phyloP scores from a whole-genome alignment of 108 stramenopile genomes.

The Cyclotella sp. region DNA sequence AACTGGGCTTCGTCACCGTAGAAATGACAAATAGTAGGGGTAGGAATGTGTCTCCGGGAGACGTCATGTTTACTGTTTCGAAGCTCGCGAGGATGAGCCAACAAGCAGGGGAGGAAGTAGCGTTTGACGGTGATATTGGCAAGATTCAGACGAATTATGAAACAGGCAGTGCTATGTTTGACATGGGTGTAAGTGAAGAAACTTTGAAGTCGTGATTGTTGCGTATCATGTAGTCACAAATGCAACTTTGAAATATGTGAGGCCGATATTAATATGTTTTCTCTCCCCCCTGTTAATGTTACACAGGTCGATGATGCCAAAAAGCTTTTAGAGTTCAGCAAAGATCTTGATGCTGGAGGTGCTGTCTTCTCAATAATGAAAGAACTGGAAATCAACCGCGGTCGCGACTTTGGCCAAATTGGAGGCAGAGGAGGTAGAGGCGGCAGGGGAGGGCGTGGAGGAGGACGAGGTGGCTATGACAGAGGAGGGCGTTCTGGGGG shows the following conservation, averaged over 20 bases:
- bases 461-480: conserved; percentile 34
- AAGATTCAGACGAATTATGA: conserved; percentile 79
- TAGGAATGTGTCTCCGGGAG: conserved; percentile 69
- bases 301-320: conserved; percentile 81
- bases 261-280: not conserved
- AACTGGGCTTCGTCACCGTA: conserved; percentile 76
- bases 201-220: not conserved
- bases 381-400: conserved; percentile 80
- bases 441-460: conserved; percentile 53
- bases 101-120: conserved; percentile 55
- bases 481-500: conserved; percentile 23
- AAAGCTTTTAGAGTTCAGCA: conserved; percentile 77
- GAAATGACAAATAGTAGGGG: conserved; percentile 77
- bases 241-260: not conserved
- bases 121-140: conserved; percentile 86
- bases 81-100: conserved; percentile 84
- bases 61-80: conserved; percentile 89
- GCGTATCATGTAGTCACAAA: not conserved
- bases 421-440: conserved; percentile 60
- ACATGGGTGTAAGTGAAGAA: conserved; percentile 71
- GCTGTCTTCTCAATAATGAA: conserved; percentile 72
- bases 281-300: not conserved
- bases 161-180: conserved; percentile 79
- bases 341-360: conserved; percentile 79
- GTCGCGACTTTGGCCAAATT: conserved; percentile 66